Evolutionary conservation across 1,139 yeast species (phyloP), one percentile per base, ranked within the genome.

Genomic region (Diutina sp.): DNA sequence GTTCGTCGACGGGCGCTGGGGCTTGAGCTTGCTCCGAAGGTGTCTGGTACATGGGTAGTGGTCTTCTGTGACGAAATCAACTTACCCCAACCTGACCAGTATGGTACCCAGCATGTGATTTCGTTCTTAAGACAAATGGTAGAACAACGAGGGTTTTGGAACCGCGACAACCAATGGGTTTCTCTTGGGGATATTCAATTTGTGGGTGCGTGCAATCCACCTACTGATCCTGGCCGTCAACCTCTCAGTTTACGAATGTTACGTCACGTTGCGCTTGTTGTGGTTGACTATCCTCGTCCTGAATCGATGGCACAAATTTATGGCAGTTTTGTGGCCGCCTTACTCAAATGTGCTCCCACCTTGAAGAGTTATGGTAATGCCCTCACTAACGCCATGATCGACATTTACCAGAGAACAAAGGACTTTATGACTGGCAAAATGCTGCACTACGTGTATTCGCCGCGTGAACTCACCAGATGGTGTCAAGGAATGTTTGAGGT

Each of bases 171-270:
- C 56, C 77, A 76, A 51, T 91, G 97, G 96, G 82, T 91, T 0
- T 62, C 72, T 0, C 60, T 90, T n/a, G 72, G 77, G 18, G 78
- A 83, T 56, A 75, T 93, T 47, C 95, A 87, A 65, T 79, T 93
- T 71, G 95, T 91, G 12, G 98, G 96, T 6, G 98, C 99, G 0
- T 93, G 98, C 67, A 93, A 93, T 64, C 93, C 97, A 0, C 85
- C 97, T 0, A 75, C 83, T 1, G 96, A 89, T 67, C 81, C 83
- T 1, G 97, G 97, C 0, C 77, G 99, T 61, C 73, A 78, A 18
- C 68, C 67, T 3, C 67, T 93, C 45, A 72, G 83, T 1, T 67
- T 72, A n/a, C 72, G 97, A 56, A 85, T 91, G 64, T 68, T 88
- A 55, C 76, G 95, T 9, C 95, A 86, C 63, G 76, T 82, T 6